Evolutionary conservation across 192 early-diverging fungal genomes (phyloP), one percentile per base, ranked within the genome.

Genomic region (Coemansia sp.): DNA sequence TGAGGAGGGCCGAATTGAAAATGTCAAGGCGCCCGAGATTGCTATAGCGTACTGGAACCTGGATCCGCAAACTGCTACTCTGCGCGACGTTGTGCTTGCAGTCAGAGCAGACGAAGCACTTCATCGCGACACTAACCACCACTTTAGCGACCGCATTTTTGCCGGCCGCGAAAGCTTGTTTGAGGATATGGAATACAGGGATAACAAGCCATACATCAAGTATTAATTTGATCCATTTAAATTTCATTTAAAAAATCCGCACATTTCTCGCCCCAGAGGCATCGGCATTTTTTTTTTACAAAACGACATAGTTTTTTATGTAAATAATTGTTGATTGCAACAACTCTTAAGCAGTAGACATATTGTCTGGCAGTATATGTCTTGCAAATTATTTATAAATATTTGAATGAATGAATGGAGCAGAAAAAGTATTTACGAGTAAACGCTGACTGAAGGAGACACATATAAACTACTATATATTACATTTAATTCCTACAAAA

Each of bases 61-160:
- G 18, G 82, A 83, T 24, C 66, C 64, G 12, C 50, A 80, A 53
- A 66, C 53, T 0, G 73, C 72, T 14, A 92, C 93, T 4, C 61
- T 95, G 41, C 83, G 86, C 34, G 93, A 95, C 44, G 85, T 95
- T 11, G 89, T 93, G 13, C 67, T 90, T 14, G 92, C 91, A 12
- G n/a, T 98, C 11, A 82, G 95, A 24, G 85, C 92, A 14, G 95
- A 98, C 56, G 93, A 98, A 63, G 84, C 83, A 9, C 63, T 89
- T 18, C 94, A 97, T 67, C 81, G 93, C 54, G 90, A 94, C 48
- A 87, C 91, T 0, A 97, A 97, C 82, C 93, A 97, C 64, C 82
- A 88, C 44, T 80, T 95, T 33, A 84, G 90, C 13, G 84, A 86
- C 62, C 81, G 87, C 21, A 80, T 89, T 56, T 49, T 67, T 19